These are phyloP conservation scores for Geranium incanum DNA, from an alignment of 441 rosid species.

Conservation along the genomic window DNA sequence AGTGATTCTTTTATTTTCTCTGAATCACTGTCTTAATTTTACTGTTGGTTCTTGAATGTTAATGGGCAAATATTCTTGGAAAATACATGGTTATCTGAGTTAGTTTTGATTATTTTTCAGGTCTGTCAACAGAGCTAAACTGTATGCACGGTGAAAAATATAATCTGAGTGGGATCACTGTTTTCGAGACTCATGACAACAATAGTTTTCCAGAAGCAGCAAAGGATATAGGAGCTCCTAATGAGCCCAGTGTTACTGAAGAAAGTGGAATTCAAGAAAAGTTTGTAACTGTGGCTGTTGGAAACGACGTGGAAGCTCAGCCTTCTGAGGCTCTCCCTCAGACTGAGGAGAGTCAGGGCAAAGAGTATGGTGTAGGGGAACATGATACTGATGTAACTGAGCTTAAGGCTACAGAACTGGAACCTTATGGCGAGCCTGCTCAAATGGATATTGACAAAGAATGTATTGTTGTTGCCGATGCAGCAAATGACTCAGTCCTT, in stretches of 20 bases:
- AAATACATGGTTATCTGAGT: not conserved
- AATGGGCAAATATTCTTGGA: not conserved
- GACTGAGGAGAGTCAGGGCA: conserved; percentile 17
- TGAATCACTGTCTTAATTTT: not conserved
- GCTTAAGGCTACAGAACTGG: conserved; percentile 28
- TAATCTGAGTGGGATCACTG: conserved; percentile 54
- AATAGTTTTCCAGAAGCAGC: conserved; percentile 31
- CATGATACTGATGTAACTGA: conserved; percentile 18
- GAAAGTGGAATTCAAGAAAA: conserved; percentile 36
- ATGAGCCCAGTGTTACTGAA: conserved; percentile 26
- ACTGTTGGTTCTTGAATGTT: not conserved
- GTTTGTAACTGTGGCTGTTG: conserved; percentile 25
- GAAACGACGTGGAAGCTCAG: conserved; percentile 35
- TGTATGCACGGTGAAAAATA: conserved; percentile 50
- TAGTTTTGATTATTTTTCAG: conserved; percentile 40
- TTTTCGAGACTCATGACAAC: conserved; percentile 28
- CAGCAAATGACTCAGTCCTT: conserved; percentile 25
- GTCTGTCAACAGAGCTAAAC: conserved; percentile 52
- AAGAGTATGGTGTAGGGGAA: conserved; percentile 16
- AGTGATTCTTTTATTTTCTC: conserved; percentile 1
- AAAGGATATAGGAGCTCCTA: conserved; percentile 35
- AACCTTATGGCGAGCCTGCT: conserved; percentile 31
- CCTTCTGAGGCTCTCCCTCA: conserved; percentile 30
- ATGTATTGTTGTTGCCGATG: conserved; percentile 33
- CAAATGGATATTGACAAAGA: conserved; percentile 45